Conservation (phyloP, 805 yeast species). For the Gaillardinia entomophila region DNA sequence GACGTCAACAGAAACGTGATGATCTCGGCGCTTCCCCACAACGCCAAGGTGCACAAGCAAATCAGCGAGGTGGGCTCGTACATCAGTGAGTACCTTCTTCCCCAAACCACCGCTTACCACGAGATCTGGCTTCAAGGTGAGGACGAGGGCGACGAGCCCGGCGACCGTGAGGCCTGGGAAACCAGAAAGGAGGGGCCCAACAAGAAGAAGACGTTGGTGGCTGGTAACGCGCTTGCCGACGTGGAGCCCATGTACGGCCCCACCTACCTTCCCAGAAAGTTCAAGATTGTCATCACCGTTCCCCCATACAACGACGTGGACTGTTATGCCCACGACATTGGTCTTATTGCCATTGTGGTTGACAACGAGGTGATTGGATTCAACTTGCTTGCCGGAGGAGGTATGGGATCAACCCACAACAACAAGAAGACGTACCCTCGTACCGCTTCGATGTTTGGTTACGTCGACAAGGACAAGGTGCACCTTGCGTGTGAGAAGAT, state of each 20-base stretch:
- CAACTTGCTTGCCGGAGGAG: slow-evolving; percentile 93
- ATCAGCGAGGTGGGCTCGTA: slow-evolving; percentile 55
- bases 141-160: slow-evolving; percentile 63
- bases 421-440: slow-evolving; percentile 95
- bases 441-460: slow-evolving; percentile 86
- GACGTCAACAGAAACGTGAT: slow-evolving; percentile 96
- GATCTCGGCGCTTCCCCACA: slow-evolving; percentile 83
- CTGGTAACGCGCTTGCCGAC: slow-evolving; percentile 78
- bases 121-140: slow-evolving; percentile 93
- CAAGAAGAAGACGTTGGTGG: slow-evolving; percentile 75
- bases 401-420: slow-evolving; percentile 98
- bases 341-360: slow-evolving; percentile 80
- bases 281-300: slow-evolving; percentile 88
- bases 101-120: slow-evolving; percentile 91
- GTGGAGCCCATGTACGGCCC: slow-evolving; percentile 86
- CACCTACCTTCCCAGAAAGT: slow-evolving; percentile 89
- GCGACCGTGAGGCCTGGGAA: slow-evolving; percentile 61
- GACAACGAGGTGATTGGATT: slow-evolving; percentile 66
- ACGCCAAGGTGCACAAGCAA: slow-evolving; percentile 76
- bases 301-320: slow-evolving; percentile 97
- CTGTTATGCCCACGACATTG: slow-evolving; percentile 93
- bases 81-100: slow-evolving; percentile 79
- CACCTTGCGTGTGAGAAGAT: slow-evolving; percentile 81
- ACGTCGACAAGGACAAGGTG: slow-evolving; percentile 58
- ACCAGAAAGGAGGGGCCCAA: slow-evolving; percentile 69